Evolutionary conservation across 2,329 filamentous ascomycete genomes (phyloP).

Genomic region (Claviceps citrina): DNA sequence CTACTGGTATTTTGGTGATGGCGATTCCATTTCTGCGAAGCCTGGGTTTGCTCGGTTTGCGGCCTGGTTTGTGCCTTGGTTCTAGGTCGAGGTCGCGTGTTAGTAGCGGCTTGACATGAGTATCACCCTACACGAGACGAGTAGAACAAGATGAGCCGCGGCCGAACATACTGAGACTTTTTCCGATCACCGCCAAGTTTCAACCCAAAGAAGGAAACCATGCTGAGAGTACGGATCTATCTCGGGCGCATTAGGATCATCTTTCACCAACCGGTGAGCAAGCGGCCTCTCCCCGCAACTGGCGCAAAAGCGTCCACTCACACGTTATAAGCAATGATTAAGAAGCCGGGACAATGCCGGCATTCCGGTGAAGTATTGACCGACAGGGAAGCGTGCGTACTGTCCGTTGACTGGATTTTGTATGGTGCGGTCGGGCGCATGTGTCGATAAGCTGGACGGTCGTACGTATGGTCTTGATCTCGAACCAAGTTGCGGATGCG

Average conservation of each 20-base stretch:
- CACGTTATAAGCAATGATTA: neutral
- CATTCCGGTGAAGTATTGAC: neutral
- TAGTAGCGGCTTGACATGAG: neutral
- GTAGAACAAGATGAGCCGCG: slow-evolving; percentile 5
- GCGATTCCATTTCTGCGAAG: slow-evolving; percentile 16
- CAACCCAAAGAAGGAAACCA: slow-evolving; percentile 46
- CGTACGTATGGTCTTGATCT: too few species aligned
- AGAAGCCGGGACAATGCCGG: neutral
- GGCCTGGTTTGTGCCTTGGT: slow-evolving; percentile 7
- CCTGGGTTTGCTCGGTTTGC: slow-evolving; percentile 4
- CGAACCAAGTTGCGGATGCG: too few species aligned
- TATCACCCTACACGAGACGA: neutral
- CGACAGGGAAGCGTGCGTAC: neutral
- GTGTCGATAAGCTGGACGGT: too few species aligned
- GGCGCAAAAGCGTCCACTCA: neutral
- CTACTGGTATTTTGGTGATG: slow-evolving; percentile 19
- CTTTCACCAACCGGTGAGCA: neutral
- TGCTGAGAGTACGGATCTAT: slow-evolving; percentile 12
- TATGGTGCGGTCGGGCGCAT: neutral
- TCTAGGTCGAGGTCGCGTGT: slow-evolving; percentile 1
- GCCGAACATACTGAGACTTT: slow-evolving; percentile 29
- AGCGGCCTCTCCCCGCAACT: neutral
- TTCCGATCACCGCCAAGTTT: slow-evolving; percentile 42
- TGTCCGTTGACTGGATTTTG: neutral
- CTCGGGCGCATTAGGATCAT: neutral